Conservation (phyloP, 371 early-diverging fungal genomes). For the Umbelopsis sp. region DNA sequence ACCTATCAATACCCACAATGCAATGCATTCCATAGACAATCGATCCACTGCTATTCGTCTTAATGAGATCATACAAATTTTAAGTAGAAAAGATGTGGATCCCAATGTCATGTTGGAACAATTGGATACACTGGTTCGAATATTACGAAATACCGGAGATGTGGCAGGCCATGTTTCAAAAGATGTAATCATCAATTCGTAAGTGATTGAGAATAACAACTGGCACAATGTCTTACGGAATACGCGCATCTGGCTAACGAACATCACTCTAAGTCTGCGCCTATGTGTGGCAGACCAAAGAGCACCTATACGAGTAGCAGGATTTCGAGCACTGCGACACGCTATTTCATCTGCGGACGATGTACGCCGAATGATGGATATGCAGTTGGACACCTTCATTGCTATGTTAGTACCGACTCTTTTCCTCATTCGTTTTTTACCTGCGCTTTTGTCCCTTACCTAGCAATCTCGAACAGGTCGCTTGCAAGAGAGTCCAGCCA, state of each 20-base stretch:
- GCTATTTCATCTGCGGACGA: constrained; percentile 49
- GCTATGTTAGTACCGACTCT: constrained; percentile 49
- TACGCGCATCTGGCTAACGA: too few relatives aligned
- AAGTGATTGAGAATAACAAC: background rate
- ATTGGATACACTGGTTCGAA: constrained; percentile 39
- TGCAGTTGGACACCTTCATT: constrained; percentile 69
- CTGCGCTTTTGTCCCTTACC: background rate
- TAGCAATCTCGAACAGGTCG: constrained; percentile 41
- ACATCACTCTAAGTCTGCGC: constrained; percentile 40
- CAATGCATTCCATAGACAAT: background rate
- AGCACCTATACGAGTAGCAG: constrained; percentile 55
- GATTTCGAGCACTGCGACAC: constrained; percentile 59
- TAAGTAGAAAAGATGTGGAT: background rate
- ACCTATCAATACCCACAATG: too few relatives aligned
- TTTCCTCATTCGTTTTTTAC: background rate
- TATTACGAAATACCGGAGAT: constrained; percentile 49
- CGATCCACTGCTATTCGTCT: constrained; percentile 1
- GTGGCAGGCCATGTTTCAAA: constrained; percentile 44
- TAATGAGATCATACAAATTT: background rate
- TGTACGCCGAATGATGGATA: constrained; percentile 49
- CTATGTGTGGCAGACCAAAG: constrained; percentile 58
- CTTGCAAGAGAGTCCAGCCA: constrained; percentile 63
- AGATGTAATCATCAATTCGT: constrained; percentile 38
- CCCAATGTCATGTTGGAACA: constrained; percentile 27
- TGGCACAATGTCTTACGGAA: too few relatives aligned